A percentile compares a stretch with the other conserved stretches of the same genome.
Conservation (phyloP, 1,284 basidiomycete species). For the Cryptococcus deneoformans region DNA sequence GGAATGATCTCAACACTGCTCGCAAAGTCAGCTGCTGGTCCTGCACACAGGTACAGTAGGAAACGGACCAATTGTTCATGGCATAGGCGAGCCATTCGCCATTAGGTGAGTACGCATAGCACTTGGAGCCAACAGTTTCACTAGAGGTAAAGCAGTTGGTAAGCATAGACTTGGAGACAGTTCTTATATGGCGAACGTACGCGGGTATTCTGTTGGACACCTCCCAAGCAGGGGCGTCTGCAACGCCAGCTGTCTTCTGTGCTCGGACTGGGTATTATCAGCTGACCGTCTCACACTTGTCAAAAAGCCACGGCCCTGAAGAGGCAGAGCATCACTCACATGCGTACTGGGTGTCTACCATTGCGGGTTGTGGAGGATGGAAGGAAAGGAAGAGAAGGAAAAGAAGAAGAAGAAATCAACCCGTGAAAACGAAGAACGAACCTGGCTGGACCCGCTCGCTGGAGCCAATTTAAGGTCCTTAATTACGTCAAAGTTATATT, state of each 20-base stretch:
- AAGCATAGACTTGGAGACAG: not conserved
- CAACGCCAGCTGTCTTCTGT: slow-evolving; percentile 86
- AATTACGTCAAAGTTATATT: too few species aligned
- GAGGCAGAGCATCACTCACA: slow-evolving; percentile 56
- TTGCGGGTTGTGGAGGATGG: slow-evolving; percentile 1
- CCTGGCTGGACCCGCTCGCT: too few species aligned
- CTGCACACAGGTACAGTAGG: not conserved
- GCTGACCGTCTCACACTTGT: not conserved
- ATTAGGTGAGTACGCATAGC: slow-evolving; percentile 80
- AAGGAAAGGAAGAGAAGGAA: not conserved
- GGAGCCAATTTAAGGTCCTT: too few species aligned
- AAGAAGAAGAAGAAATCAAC: not conserved
- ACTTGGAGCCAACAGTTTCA: slow-evolving; percentile 54
- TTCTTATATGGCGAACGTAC: slow-evolving; percentile 32
- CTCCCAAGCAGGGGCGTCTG: slow-evolving; percentile 75
- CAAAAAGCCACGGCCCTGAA: not conserved
- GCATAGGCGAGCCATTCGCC: slow-evolving; percentile 85
- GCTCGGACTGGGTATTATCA: slow-evolving; percentile 65
- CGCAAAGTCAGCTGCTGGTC: slow-evolving; percentile 8
- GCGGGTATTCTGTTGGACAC: slow-evolving; percentile 63
- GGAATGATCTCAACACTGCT: slow-evolving; percentile 38
- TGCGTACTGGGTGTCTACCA: slow-evolving; percentile 52
- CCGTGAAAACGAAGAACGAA: not conserved
- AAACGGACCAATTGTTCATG: slow-evolving; percentile 52
- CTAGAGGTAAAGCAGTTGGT: slow-evolving; percentile 50